Percentiles rank a stretch among this genome's conserved stretches.
These are phyloP conservation scores for Triticum turgidum DNA, from an alignment of 176 grass and related monocot species.

Conservation along the genomic window DNA sequence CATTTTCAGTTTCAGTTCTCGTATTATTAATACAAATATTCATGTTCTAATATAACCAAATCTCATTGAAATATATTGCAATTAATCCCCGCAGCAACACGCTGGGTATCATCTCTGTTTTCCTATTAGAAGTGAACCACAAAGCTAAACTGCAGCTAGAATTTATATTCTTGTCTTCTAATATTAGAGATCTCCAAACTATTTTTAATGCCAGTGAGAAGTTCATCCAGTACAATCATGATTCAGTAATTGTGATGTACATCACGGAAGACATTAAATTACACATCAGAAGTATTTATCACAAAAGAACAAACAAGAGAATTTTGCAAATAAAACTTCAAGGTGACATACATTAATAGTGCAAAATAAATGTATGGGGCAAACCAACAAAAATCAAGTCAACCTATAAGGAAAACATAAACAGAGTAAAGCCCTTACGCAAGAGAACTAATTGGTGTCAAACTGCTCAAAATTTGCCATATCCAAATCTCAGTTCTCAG, in stretches of 20 bases:
- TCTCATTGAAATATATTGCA: no score
- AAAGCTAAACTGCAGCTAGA: no score
- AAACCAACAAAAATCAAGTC: neutral
- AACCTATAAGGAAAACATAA: neutral
- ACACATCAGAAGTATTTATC: constrained; percentile 1
- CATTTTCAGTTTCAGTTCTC: no score
- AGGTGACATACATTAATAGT: neutral
- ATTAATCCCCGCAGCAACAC: no score
- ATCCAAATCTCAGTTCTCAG: no score
- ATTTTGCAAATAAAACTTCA: neutral
- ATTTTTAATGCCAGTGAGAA: neutral
- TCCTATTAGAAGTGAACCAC: no score
- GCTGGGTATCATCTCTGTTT: no score
- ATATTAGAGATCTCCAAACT: neutral
- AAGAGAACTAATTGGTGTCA: neutral
- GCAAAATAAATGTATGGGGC: neutral
- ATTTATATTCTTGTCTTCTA: no score
- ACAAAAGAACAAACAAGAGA: neutral
- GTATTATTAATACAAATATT: no score
- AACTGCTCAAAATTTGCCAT: neutral
- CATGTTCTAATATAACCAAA: no score
- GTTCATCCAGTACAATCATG: neutral
- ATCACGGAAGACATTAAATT: neutral
- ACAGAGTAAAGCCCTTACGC: neutral
- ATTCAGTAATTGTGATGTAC: no score